Evolutionary conservation across 768 basidiomycete species (phyloP), one percentile per base, ranked within the genome.

Genomic region (Trametes punicea): DNA sequence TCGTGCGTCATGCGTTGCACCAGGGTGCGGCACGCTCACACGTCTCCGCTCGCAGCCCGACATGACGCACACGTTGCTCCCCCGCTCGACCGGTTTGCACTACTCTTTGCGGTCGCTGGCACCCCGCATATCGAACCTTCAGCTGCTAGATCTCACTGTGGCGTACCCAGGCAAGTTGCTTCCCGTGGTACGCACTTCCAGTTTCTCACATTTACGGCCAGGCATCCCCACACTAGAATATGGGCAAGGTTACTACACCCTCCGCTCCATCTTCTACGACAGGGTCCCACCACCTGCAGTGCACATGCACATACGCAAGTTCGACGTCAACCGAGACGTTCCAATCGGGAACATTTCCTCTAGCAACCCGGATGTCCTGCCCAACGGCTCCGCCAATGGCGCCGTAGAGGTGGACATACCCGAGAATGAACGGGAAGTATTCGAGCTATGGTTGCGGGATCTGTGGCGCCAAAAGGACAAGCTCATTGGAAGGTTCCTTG

Each of bases 31-130:
- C n/a, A 27, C 8, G 45, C 33, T 20, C 30, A 34, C 46, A 21
- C 10, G 11, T 13, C 25, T 10, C 11, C 38, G 34, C 46, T 15
- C 36, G 6, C 61, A 98, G 95, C 67, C 81, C 31, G 93, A 98
- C 69, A 81, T 93, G 74, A 74, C 69, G 46, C 83, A 98, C 67
- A 70, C 81, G n/a, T 79, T 99, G 10, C 81, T 98, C 44, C 97
- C 97, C 5, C 84, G 95, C 51, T 93, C 97, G 39, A 95, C 92
- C 1, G 97, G 97, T 2, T 74, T 98, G 55, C 85, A 88, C 56
- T 90, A 90, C 68, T 88, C 85, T 62, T 75, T 98, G 42, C 83
- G 90, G 26, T 85, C 92, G 0, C 80, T 98, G 10, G 77, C 84
- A 15, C 85, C 93, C 20, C 81, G 87, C 55, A 80, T 95, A 21